Evolutionary conservation across 2,329 filamentous ascomycete genomes (phyloP).

Genomic region (Penicillium polonicum): DNA sequence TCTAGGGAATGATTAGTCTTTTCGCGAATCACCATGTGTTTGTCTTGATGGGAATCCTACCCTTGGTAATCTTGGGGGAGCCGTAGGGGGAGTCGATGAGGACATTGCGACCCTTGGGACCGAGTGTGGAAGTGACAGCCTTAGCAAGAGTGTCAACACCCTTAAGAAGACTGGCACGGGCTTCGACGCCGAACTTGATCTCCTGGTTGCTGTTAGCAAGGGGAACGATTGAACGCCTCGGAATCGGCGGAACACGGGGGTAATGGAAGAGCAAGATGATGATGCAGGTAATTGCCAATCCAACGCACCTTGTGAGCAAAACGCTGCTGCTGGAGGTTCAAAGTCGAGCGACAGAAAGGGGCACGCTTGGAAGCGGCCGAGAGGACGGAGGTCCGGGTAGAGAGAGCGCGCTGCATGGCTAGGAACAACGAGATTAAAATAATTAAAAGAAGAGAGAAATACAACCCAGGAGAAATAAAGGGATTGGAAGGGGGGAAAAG

Average conservation of each 20-base stretch:
- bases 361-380: constrained; percentile 59
- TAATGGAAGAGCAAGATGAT: neutral
- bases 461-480: constrained; percentile 36
- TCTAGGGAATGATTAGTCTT: constrained; percentile 51
- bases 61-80: constrained; percentile 99
- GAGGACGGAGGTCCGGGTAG: constrained; percentile 78
- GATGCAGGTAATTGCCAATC: neutral
- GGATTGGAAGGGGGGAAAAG: constrained; percentile 30
- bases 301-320: constrained; percentile 90
- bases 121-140: constrained; percentile 92
- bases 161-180: constrained; percentile 78
- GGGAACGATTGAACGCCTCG: constrained; percentile 17
- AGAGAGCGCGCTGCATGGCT: constrained; percentile 89
- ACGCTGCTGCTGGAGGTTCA: constrained; percentile 82
- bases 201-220: constrained; percentile 61
- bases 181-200: constrained; percentile 97
- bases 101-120: constrained; percentile 97
- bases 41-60: constrained; percentile 53
- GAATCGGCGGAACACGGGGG: constrained; percentile 21
- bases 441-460: constrained; percentile 25
- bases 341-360: constrained; percentile 60
- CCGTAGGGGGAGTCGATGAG: constrained; percentile 98
- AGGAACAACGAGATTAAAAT: constrained; percentile 24
- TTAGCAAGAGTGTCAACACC: constrained; percentile 97
- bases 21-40: neutral